phyloP scores from a whole-genome alignment of 2,329 filamentous ascomycete species.

The Exophiala spinifera region DNA sequence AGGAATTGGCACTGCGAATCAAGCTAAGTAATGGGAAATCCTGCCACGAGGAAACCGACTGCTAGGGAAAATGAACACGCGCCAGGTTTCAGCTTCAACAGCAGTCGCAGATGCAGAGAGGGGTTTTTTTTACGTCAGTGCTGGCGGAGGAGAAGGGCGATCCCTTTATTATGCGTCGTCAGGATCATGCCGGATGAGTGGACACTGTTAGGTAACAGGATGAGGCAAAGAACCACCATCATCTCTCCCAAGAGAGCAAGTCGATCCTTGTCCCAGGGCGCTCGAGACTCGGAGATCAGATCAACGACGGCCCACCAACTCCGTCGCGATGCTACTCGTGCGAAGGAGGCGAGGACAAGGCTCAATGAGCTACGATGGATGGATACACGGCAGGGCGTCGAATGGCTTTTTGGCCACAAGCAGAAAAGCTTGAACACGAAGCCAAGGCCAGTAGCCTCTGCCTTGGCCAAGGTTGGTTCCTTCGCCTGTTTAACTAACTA shows the following conservation, averaged over 20 bases:
- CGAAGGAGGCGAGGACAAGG: no score
- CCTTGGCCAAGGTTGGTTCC: no score
- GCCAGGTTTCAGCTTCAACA: no score
- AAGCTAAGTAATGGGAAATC: no score
- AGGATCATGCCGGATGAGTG: neutral
- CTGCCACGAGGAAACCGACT: no score
- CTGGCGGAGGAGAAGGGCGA: neutral
- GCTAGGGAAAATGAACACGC: no score
- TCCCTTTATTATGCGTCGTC: neutral
- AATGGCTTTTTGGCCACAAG: neutral
- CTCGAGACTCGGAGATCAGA: neutral
- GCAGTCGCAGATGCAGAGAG: neutral
- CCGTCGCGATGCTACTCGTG: no score
- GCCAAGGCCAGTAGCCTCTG: neutral
- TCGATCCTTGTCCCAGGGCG: neutral
- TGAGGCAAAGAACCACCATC: neutral
- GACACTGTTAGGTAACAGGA: neutral
- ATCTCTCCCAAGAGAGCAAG: neutral
- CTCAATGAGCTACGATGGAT: no score
- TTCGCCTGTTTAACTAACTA: no score
- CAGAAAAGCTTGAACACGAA: neutral
- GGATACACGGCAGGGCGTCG: no score
- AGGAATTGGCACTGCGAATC: no score
- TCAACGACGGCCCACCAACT: neutral
- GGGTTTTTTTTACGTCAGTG: neutral